Conservation (phyloP, 257 asterid genomes). For the Solanum chilense region DNA sequence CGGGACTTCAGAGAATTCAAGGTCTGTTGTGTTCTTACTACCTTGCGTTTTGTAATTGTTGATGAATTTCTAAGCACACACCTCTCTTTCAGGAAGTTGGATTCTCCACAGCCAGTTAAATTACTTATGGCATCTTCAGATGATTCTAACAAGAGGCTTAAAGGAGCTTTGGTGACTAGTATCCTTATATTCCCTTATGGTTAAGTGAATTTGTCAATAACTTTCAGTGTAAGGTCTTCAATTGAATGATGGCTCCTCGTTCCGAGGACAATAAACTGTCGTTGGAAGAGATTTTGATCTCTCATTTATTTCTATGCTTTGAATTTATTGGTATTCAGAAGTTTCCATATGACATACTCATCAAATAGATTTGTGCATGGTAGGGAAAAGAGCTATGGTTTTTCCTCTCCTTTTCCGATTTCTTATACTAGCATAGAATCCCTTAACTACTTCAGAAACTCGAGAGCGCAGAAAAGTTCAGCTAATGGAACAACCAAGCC, state of each 20-base stretch:
- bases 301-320: neutral
- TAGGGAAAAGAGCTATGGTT: neutral
- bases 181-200: constrained; percentile 45
- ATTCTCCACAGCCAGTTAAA: constrained; percentile 49
- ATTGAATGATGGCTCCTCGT: neutral
- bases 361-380: neutral
- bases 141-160: constrained; percentile 54
- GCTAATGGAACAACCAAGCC: constrained; percentile 91
- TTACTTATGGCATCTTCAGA: constrained; percentile 68
- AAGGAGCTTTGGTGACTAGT: constrained; percentile 68
- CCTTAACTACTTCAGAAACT: constrained; percentile 61
- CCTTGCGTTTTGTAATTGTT: neutral
- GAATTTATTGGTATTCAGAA: neutral
- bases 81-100: constrained; percentile 54
- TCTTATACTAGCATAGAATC: neutral
- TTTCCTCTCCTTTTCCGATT: neutral
- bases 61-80: constrained; percentile 1
- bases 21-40: constrained; percentile 30
- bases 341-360: neutral
- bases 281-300: neutral
- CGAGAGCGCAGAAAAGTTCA: constrained; percentile 85
- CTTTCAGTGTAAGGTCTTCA: neutral
- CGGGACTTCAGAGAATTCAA: constrained; percentile 40
- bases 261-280: neutral
- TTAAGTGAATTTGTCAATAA: neutral